Evolutionary conservation across 768 basidiomycete genomes (phyloP), one percentile per base, ranked within the genome.

Genomic region (Boletus rubroflammeus): DNA sequence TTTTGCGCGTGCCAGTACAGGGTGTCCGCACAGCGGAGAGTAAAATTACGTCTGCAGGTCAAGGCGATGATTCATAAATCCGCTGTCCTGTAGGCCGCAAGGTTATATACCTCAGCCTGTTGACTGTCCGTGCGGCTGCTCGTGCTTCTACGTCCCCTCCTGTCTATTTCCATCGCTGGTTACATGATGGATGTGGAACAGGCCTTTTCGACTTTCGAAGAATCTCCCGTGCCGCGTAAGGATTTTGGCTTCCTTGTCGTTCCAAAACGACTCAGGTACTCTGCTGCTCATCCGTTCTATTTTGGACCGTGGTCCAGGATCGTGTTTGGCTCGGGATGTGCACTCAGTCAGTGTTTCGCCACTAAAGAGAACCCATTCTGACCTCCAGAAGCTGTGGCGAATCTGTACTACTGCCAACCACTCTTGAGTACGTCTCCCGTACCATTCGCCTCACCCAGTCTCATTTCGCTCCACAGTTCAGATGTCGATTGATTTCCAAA

Each of bases 401-500:
- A 91, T 64, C 65, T 92, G 47, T 93, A 91, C 64, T 93, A 91
- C 58, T 87, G 84, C 55, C 87, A 90, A 68, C 90, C 90, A 3
- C 70, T 93, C 56, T 72, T 91, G 9, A 87, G 89, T 83, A 62
- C 57, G 77, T 72, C 42, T 14, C 10, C 21, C 11, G n/a, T 14
- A 5, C 23, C 8, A 5, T 25, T 15, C 2, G 0, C 19, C 5
- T 15, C 19, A 15, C 2, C 19, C 36, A 25, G 13, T 11, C 34
- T 45, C 25, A 29, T 51, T 17, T 43, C 19, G 11, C 8, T 31
- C 17, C 15, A 5, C 40, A 64, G 66, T 67, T 26, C 58, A 67
- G 47, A 70, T 78, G 62, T 65, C 78, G 46, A 57, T 62, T 44
- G 69, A 73, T 14, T 76, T 80, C 53, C 45, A 56, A 32, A 62